Evolutionary conservation across 495 filamentous ascomycete species (phyloP).

Genomic region (Astrothelium macrocarpum): DNA sequence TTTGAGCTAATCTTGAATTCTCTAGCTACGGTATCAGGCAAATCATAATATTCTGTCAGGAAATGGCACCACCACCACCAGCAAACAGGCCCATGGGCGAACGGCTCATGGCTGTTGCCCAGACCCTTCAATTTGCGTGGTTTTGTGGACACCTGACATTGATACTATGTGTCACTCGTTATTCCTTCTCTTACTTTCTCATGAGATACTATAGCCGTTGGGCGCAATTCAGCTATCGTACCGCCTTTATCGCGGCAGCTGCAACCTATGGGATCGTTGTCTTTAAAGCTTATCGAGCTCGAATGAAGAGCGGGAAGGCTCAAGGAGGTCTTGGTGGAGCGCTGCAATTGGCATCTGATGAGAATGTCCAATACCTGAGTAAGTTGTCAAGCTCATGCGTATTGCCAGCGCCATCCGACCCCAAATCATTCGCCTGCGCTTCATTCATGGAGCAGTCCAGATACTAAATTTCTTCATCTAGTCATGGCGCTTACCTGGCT

Average conservation of each 20-base stretch:
- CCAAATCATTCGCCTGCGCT: too few species aligned
- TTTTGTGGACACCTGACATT: constrained; percentile 84
- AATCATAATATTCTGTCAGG: neutral
- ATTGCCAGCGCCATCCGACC: too few species aligned
- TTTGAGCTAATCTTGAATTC: neutral
- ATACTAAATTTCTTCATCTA: neutral
- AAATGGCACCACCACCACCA: constrained; percentile 74
- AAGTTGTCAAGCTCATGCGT: constrained; percentile 38
- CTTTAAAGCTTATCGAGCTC: constrained; percentile 92
- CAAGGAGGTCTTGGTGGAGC: constrained; percentile 35
- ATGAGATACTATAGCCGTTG: constrained; percentile 67
- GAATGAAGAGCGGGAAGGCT: constrained; percentile 44
- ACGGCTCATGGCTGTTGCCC: constrained; percentile 63
- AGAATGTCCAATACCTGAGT: constrained; percentile 98
- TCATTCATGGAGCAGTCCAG: neutral
- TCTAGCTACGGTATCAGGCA: too few species aligned
- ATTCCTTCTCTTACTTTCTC: constrained; percentile 68
- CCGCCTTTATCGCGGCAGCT: constrained; percentile 78
- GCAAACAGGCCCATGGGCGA: constrained; percentile 59
- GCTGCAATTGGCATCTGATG: constrained; percentile 63
- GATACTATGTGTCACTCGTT: constrained; percentile 71
- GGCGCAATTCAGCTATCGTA: constrained; percentile 76
- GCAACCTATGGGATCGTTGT: constrained; percentile 96
- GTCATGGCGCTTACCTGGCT: constrained; percentile 96
- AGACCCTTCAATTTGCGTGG: constrained; percentile 86